phyloP scores from a whole-genome alignment of 176 grass and related monocot genomes.

The Rhynchospora tenuis region DNA sequence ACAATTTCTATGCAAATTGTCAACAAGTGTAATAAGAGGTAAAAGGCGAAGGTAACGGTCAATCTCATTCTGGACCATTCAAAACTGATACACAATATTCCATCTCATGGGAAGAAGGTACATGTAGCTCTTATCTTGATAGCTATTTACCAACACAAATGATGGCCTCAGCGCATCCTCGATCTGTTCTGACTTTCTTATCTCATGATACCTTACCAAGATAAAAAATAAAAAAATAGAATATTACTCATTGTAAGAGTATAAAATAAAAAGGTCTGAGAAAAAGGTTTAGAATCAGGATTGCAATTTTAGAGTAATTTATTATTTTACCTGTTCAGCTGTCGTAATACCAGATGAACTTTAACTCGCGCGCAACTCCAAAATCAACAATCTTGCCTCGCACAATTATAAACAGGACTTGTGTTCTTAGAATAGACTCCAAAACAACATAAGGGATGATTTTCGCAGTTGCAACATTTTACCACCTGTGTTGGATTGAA shows the following conservation, averaged over 20 bases:
- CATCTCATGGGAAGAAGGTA: constrained; percentile 88
- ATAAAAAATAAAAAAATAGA: neutral
- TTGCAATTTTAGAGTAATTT: neutral
- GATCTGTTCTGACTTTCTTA: constrained; percentile 77
- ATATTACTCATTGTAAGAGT: neutral
- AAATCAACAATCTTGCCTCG: no score
- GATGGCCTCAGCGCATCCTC: constrained; percentile 60
- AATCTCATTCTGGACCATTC: constrained; percentile 95
- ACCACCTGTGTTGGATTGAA: neutral
- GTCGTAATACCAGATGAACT: no score
- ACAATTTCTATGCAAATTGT: constrained; percentile 60
- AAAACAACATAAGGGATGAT: no score
- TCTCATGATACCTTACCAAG: constrained; percentile 59
- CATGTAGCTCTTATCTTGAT: constrained; percentile 73
- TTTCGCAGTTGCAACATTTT: no score
- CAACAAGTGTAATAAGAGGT: constrained; percentile 87
- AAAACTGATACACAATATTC: constrained; percentile 87
- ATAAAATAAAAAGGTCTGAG: neutral
- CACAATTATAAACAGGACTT: no score
- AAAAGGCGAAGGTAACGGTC: constrained; percentile 81
- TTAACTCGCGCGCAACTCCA: neutral
- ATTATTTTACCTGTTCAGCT: constrained; percentile 43
- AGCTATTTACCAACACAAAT: constrained; percentile 60
- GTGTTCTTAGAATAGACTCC: no score
- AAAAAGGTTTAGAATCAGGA: neutral